Evolutionary conservation across 75 land plant species (phyloP).

Genomic region (Pinus taeda): DNA sequence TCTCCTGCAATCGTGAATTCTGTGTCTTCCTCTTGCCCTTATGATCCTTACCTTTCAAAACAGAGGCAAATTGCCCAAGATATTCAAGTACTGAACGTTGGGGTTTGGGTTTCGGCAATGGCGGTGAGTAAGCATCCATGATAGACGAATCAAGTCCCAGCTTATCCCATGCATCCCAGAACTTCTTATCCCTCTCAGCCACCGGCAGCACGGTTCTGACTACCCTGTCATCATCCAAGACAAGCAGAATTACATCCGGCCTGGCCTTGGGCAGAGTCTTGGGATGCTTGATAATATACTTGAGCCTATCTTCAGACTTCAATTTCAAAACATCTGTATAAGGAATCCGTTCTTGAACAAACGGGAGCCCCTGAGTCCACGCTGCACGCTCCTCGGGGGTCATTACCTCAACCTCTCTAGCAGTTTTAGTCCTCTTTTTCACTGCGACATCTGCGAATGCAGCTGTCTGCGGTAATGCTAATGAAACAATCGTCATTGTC

Average conservation of each 20-base stretch:
- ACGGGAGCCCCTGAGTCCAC: constrained; percentile 70
- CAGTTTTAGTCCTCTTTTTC: constrained; percentile 1
- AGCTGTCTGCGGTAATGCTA: constrained; percentile 18
- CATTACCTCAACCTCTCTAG: constrained; percentile 13
- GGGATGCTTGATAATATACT: constrained; percentile 76
- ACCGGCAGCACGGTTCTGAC: constrained; percentile 74
- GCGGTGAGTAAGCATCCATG: constrained; percentile 79
- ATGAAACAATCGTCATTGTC: constrained; percentile 37
- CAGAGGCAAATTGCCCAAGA: neutral
- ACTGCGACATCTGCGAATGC: constrained; percentile 9
- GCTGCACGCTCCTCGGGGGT: constrained; percentile 58
- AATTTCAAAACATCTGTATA: constrained; percentile 58
- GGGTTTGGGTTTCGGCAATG: constrained; percentile 41
- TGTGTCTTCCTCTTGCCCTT: neutral
- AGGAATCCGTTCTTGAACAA: constrained; percentile 55
- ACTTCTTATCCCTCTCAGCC: constrained; percentile 44
- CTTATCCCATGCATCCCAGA: constrained; percentile 75
- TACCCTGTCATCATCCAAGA: constrained; percentile 78
- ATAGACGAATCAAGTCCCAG: constrained; percentile 44
- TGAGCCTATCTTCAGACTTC: constrained; percentile 52
- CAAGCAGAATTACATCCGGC: constrained; percentile 60
- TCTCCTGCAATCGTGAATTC: constrained; percentile 30
- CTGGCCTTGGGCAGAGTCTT: constrained; percentile 17
- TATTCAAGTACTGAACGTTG: constrained; percentile 1
- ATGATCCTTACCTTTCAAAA: neutral